Base-by-base conservation (phyloP, 495 filamentous ascomycete species). In the Hypoxylon lienhwacheense region DNA sequence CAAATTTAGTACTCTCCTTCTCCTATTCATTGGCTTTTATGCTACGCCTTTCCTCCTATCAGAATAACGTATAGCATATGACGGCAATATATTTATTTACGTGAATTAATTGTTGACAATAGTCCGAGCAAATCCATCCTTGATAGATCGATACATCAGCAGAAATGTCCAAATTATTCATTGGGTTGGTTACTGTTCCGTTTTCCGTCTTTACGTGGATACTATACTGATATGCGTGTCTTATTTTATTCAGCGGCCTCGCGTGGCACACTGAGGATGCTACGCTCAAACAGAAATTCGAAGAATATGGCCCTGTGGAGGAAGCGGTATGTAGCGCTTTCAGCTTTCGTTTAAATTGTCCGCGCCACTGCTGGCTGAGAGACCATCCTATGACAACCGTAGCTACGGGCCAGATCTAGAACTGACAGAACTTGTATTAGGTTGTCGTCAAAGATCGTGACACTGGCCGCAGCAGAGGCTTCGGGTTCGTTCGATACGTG, bases 401-500 rank as follows among this genome's bases (percentile, higher is more conserved):
- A 31, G 7, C 15, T 2, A 20, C 4, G 4, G 26, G 1, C 19
- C 15, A 2, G 35, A 6, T 21, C 15, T 7, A 19, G 31, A 37
- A 50, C 66, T 66, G 42, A 70, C 65, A 20, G 20, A 53, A 12
- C 7, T 22, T 63, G 35, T 15, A 29, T 11, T 42, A 98, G 93
- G 86, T 96, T 56, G 92, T 99, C 49, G 90, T 97, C 63, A 97
- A 96, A 77, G 93, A 99, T 69, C 91, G 90, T 59, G 91, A 97
- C 66, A 97, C 93, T 55, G 83, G 88, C 50, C 90, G 95, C 68
- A 96, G 90, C 76, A 90, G 93, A 69, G 93, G 93, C 28, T 99
- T 97, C 68, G 93, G 93, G 17, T 99, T 99, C 69, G 91, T 99
- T 36, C 85, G 90, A 55, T 99, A 90, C 73, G 69, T 79, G 31